A percentile compares a stretch with the other conserved stretches of the same genome.
These are phyloP conservation scores for Talaromyces sp. DNA, from an alignment of 2,329 filamentous ascomycete species.

Conservation along the genomic window DNA sequence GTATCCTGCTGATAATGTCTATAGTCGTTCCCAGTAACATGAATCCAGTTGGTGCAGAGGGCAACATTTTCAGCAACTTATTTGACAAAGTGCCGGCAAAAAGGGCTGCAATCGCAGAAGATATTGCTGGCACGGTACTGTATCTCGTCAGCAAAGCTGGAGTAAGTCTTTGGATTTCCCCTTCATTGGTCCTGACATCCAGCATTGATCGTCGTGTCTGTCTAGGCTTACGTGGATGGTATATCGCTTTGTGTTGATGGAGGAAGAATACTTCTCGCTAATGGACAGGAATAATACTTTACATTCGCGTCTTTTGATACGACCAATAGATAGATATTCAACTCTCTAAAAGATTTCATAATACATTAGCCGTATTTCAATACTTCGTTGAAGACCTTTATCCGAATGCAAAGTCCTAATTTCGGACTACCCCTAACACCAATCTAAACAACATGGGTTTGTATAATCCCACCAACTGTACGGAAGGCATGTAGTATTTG, in stretches of 20 bases:
- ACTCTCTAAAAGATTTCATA: background rate
- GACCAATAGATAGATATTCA: background rate
- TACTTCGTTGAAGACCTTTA: background rate
- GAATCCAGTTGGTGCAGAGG: slow-evolving; percentile 43
- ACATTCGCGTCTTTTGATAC: background rate
- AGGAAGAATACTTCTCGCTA: slow-evolving; percentile 40
- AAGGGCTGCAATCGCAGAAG: slow-evolving; percentile 38
- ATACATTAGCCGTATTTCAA: background rate
- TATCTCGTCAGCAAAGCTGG: slow-evolving; percentile 45
- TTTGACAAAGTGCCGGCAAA: slow-evolving; percentile 43
- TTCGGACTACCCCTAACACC: background rate
- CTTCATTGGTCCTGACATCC: too few relatives aligned
- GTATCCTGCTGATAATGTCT: slow-evolving; percentile 11
- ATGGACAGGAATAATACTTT: slow-evolving; percentile 33
- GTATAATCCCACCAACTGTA: background rate
- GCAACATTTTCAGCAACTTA: slow-evolving; percentile 42
- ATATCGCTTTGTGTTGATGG: slow-evolving; percentile 42
- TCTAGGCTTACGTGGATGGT: slow-evolving; percentile 41
- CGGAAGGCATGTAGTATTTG: background rate
- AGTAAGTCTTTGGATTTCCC: slow-evolving; percentile 25
- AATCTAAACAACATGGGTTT: background rate
- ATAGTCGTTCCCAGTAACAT: slow-evolving; percentile 44
- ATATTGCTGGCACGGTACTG: slow-evolving; percentile 45
- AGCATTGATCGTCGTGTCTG: background rate
- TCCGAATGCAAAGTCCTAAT: too few relatives aligned